These are phyloP conservation scores for Wickerhamomyces alni DNA, from an alignment of 805 yeast species.

Conservation along the genomic window DNA sequence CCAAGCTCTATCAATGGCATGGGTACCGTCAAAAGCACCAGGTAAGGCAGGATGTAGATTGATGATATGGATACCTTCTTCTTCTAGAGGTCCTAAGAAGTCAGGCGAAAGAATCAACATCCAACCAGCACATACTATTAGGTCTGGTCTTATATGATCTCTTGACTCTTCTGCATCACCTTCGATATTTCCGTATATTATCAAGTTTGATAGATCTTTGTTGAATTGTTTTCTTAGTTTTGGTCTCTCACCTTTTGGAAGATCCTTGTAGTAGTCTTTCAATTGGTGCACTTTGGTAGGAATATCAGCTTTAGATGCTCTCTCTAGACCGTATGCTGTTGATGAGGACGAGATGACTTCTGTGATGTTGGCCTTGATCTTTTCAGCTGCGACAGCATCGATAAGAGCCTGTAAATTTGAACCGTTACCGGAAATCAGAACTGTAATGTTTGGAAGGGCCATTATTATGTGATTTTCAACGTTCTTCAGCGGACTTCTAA, in stretches of 20 bases:
- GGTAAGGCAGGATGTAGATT: slow-evolving; percentile 97
- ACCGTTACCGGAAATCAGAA: slow-evolving; percentile 91
- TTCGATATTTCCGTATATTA: slow-evolving; percentile 42
- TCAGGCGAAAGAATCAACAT: slow-evolving; percentile 82
- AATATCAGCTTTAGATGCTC: slow-evolving; percentile 68
- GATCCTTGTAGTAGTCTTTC: slow-evolving; percentile 65
- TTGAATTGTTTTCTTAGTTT: slow-evolving; percentile 69
- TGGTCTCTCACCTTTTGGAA: slow-evolving; percentile 64
- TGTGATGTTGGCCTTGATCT: slow-evolving; percentile 48
- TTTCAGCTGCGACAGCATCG: slow-evolving; percentile 49
- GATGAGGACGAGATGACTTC: slow-evolving; percentile 82
- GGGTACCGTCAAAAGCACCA: slow-evolving; percentile 94
- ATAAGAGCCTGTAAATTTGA: slow-evolving; percentile 94
- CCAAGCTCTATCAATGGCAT: slow-evolving; percentile 96
- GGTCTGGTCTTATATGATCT: slow-evolving; percentile 54
- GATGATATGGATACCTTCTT: slow-evolving; percentile 67
- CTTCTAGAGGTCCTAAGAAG: slow-evolving; percentile 60
- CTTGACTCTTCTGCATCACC: slow-evolving; percentile 24
- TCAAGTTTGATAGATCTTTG: slow-evolving; percentile 64
- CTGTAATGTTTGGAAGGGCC: slow-evolving; percentile 35
- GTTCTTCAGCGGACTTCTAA: no score
- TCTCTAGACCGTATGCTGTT: slow-evolving; percentile 78
- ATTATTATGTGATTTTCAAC: neutral
- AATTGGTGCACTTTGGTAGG: slow-evolving; percentile 70
- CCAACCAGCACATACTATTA: slow-evolving; percentile 99